Evolutionary conservation across 2,329 filamentous ascomycete genomes (phyloP), one percentile per base, ranked within the genome.

Genomic region (Catunica adiposa): DNA sequence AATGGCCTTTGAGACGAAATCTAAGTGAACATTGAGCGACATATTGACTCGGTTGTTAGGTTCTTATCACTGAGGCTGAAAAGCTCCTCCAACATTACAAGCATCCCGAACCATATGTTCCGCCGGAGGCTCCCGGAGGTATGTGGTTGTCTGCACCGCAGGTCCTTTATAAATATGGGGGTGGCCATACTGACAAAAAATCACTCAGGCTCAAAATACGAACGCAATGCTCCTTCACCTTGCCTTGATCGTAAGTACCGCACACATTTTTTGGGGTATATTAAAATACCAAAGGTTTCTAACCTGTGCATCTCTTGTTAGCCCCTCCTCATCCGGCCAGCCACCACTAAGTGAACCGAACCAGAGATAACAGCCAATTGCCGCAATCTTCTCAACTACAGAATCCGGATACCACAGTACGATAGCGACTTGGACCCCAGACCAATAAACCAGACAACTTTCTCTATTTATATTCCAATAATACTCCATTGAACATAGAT

Each of bases 51-150:
- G 17, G 11, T 47, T 37, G 23, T 47, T n/a, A 98, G 92, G 81
- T 80, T 52, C 70, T 98, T 58, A 77, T 97, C 61, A 79, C 82
- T 60, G 89, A 96, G 71, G 90, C 92, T 3, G 89, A 97, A 69
- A 84, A 84, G 62, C 68, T 96, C 58, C 73, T 98, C 60, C 81
- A 92, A 65, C 86, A 83, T 69, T 98, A 90, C 90, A 97, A 97
- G 73, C 92, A 98, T 66, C 92, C 92, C 2, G 92, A 98, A 68
- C 89, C 92, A 31, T 97, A 95, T 68, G 75, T 79, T 62, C 80
- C 84, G 61, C 92, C 92, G 14, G 94, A 88, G 44, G 90, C 92
- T 40, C 92, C 92, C 9, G 92, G 92, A 77, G 92, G 90, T 92
- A 73, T 61, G 78, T 65, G 15, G 2, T 50, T 56, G 46, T 22